Percentiles rank a stretch among this genome's conserved stretches.
Evolutionary conservation across 2,329 filamentous ascomycete genomes (phyloP).

Genomic region (Ceratocystis harringtonii): DNA sequence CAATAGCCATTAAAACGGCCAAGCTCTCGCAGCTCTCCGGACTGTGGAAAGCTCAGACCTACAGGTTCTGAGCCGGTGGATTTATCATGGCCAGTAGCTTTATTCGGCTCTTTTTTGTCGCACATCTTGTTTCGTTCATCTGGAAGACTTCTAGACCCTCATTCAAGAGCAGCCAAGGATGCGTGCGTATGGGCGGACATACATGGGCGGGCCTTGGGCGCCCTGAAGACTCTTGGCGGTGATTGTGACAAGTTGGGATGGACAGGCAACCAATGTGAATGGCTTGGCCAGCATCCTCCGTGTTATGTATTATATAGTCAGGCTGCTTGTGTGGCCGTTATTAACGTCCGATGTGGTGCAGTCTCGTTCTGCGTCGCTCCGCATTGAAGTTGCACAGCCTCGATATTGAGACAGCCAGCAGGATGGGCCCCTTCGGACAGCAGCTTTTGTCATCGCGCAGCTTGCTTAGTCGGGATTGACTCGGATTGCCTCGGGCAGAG

Average conservation of each 20-base stretch:
- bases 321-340: not conserved
- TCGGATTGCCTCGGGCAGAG: not conserved
- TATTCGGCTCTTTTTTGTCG: not conserved
- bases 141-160: not conserved
- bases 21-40: not conserved
- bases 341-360: not conserved
- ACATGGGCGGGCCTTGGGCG: no score
- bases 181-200: not conserved
- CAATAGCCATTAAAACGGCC: not conserved
- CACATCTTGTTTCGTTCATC: not conserved
- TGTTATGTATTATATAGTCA: not conserved
- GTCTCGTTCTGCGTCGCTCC: not conserved
- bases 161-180: not conserved
- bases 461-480: not conserved
- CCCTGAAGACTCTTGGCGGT: not conserved
- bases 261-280: not conserved
- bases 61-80: not conserved
- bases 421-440: not conserved
- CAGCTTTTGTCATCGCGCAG: not conserved
- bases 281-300: not conserved
- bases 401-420: not conserved
- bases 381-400: not conserved
- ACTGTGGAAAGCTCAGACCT: not conserved
- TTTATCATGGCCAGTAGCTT: not conserved
- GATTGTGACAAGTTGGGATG: not conserved